Percentiles rank a stretch among this genome's conserved stretches.
phyloP scores from a whole-genome alignment of 495 filamentous ascomycete genomes.

The Lasiosphaeria ovina region DNA sequence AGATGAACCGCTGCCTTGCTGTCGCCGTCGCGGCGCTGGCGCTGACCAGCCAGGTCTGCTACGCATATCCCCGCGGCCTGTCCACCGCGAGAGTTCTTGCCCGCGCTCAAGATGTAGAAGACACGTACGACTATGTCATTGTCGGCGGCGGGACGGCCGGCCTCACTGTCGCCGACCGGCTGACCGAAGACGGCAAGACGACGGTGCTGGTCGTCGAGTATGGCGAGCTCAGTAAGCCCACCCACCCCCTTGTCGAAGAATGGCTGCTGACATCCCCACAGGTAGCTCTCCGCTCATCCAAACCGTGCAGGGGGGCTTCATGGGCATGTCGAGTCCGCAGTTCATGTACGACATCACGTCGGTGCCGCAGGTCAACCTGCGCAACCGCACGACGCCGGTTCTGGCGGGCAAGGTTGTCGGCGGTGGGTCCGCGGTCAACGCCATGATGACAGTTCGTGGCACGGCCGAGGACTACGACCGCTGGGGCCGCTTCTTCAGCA shows the following conservation, averaged over 20 bases:
- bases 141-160: slow-evolving; percentile 88
- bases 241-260: not conserved
- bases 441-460: slow-evolving; percentile 47
- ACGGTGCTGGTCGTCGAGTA: slow-evolving; percentile 54
- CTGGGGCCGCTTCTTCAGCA: slow-evolving; percentile 44
- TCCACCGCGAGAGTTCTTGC: slow-evolving; percentile 13
- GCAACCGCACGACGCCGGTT: slow-evolving; percentile 34
- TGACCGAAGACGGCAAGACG: slow-evolving; percentile 46
- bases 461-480: slow-evolving; percentile 45
- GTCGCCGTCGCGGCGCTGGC: slow-evolving; percentile 5
- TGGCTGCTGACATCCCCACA: slow-evolving; percentile 1
- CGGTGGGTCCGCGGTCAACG: slow-evolving; percentile 58
- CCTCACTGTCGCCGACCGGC: slow-evolving; percentile 71
- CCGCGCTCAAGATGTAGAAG: slow-evolving; percentile 10
- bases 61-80: not conserved
- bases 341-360: slow-evolving; percentile 41
- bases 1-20: slow-evolving; percentile 4
- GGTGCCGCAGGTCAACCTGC: slow-evolving; percentile 36
- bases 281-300: slow-evolving; percentile 25
- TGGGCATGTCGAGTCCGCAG: slow-evolving; percentile 20
- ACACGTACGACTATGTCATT: slow-evolving; percentile 76
- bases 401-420: slow-evolving; percentile 56
- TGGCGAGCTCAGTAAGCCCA: slow-evolving; percentile 18
- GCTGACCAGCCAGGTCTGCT: not conserved
- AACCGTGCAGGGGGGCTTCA: slow-evolving; percentile 29